A percentile compares a stretch with the other conserved stretches of the same genome.
phyloP scores from a whole-genome alignment of 2,329 filamentous ascomycete species.

The Claviceps paspali region DNA sequence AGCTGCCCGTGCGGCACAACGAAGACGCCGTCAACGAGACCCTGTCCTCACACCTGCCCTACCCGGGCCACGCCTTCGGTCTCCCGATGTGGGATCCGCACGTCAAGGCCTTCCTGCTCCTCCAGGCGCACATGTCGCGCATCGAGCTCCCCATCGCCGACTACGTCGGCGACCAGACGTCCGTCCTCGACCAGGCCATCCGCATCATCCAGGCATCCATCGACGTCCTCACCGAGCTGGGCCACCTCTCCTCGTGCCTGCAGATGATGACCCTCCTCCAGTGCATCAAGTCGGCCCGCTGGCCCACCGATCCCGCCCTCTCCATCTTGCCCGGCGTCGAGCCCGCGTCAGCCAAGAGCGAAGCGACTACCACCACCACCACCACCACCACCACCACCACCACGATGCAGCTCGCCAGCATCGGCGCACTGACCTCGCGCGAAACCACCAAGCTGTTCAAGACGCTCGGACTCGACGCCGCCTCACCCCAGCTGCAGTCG shows the following conservation, averaged over 20 bases:
- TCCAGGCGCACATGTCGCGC: slow-evolving; percentile 90
- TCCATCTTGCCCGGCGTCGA: slow-evolving; percentile 66
- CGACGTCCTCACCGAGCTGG: slow-evolving; percentile 84
- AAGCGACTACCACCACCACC: slow-evolving; percentile 22
- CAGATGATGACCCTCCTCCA: slow-evolving; percentile 79
- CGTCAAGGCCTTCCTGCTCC: slow-evolving; percentile 83
- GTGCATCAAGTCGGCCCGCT: slow-evolving; percentile 81
- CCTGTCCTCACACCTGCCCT: slow-evolving; percentile 65
- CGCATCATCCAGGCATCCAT: slow-evolving; percentile 94
- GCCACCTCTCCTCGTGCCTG: slow-evolving; percentile 59
- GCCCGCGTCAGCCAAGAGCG: too few relatives aligned
- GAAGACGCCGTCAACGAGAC: slow-evolving; percentile 95
- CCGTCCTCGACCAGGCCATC: slow-evolving; percentile 86
- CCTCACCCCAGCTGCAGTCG: slow-evolving; percentile 21
- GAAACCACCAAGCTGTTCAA: slow-evolving; percentile 30
- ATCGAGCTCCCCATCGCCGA: slow-evolving; percentile 88
- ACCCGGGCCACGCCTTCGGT: slow-evolving; percentile 42
- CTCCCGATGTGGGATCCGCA: slow-evolving; percentile 97
- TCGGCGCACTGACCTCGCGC: slow-evolving; percentile 20
- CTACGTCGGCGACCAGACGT: slow-evolving; percentile 87
- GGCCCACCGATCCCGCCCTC: slow-evolving; percentile 69
- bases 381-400: background rate
- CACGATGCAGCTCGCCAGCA: slow-evolving; percentile 26
- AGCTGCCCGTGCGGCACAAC: slow-evolving; percentile 93
- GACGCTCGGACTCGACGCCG: slow-evolving; percentile 32